A percentile compares a stretch with the other conserved stretches of the same genome.
Evolutionary conservation across 164 flowering plant genomes (phyloP).

Genomic region (Taxillus chinensis): DNA sequence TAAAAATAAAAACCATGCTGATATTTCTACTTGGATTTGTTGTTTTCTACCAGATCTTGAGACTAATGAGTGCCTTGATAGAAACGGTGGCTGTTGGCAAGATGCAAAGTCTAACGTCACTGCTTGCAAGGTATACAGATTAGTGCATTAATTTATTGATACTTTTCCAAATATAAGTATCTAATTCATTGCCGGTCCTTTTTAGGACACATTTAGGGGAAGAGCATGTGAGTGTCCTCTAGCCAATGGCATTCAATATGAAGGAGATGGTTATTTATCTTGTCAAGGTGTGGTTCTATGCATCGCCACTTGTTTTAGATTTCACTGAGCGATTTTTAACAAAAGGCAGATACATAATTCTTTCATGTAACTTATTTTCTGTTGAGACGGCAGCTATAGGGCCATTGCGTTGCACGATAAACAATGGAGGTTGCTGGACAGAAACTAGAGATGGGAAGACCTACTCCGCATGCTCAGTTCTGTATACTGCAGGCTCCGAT

Average conservation of each 20-base stretch:
- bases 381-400: slow-evolving; percentile 51
- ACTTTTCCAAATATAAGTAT: neutral
- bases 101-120: slow-evolving; percentile 42
- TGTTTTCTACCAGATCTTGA: slow-evolving; percentile 45
- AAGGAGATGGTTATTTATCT: slow-evolving; percentile 74
- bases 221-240: slow-evolving; percentile 82
- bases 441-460: slow-evolving; percentile 39
- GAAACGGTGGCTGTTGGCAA: slow-evolving; percentile 83
- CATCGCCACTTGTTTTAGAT: too few species aligned
- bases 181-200: neutral
- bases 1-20: neutral
- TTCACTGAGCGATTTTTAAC: too few species aligned
- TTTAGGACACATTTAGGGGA: slow-evolving; percentile 86
- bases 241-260: slow-evolving; percentile 65
- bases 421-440: slow-evolving; percentile 96
- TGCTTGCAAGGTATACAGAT: slow-evolving; percentile 64
- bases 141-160: neutral
- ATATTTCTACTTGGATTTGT: slow-evolving; percentile 1
- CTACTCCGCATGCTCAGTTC: slow-evolving; percentile 86
- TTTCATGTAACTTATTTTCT: too few species aligned
- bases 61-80: slow-evolving; percentile 80
- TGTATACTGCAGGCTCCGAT: slow-evolving; percentile 18
- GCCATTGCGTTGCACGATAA: slow-evolving; percentile 62
- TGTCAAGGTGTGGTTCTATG: slow-evolving; percentile 46
- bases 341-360: too few species aligned